Percentiles rank a stretch among this genome's conserved stretches.
Conservation (phyloP, 306 rosid genomes). For the Fragaria iinumae region DNA sequence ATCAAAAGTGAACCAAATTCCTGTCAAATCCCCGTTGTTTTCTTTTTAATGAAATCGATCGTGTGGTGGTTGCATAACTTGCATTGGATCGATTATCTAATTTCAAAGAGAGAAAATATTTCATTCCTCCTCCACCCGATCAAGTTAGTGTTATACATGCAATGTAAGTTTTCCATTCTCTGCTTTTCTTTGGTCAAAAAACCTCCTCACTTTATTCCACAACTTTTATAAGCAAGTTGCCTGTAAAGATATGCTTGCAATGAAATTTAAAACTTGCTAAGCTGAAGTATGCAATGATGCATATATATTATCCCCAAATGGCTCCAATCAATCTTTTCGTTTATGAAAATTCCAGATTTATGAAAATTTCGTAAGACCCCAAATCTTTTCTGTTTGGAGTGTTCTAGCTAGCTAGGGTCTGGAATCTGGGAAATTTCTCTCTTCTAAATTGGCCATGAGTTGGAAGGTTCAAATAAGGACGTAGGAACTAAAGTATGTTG, state of each 20-base stretch:
- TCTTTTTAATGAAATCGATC: not conserved
- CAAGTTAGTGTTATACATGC: not conserved
- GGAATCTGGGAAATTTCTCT: not conserved
- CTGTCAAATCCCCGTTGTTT: too few relatives aligned
- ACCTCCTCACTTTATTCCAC: not conserved
- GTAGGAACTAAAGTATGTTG: not conserved
- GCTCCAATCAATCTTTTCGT: not conserved
- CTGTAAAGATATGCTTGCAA: not conserved
- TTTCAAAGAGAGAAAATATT: not conserved
- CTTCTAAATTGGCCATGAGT: not conserved
- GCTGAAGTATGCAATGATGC: not conserved
- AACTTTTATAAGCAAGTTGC: not conserved
- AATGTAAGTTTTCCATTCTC: not conserved
- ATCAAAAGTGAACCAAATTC: too few relatives aligned
- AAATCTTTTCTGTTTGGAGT: not conserved
- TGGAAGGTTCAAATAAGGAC: conserved; percentile 6
- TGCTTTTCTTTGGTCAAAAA: not conserved
- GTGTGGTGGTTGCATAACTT: not conserved
- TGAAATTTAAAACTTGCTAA: not conserved
- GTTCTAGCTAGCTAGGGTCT: too few relatives aligned
- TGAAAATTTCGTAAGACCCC: not conserved
- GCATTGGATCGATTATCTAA: too few relatives aligned
- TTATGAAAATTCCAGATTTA: not conserved
- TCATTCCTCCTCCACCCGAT: not conserved
- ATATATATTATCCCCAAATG: not conserved